Conservation (phyloP, 2,329 filamentous ascomycete genomes). For the Neurospora sp. region DNA sequence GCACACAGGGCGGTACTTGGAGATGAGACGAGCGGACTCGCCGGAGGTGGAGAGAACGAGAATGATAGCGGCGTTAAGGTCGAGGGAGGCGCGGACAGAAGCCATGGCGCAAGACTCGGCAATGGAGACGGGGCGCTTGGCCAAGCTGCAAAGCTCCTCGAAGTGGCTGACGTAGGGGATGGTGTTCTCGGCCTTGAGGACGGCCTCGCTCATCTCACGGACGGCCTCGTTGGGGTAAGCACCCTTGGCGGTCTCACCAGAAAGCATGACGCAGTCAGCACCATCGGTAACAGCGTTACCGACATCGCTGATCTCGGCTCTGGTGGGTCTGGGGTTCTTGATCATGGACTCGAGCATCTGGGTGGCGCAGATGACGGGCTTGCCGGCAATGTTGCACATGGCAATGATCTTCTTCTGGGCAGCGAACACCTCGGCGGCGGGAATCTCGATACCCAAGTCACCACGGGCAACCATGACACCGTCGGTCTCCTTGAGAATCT, state of each 20-base stretch:
- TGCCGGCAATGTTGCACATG: slow-evolving; percentile 99
- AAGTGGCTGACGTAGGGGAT: slow-evolving; percentile 96
- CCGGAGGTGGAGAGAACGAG: slow-evolving; percentile 93
- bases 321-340: slow-evolving; percentile 96
- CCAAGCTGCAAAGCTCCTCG: slow-evolving; percentile 82
- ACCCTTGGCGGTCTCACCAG: slow-evolving; percentile 97
- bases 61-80: slow-evolving; percentile 93
- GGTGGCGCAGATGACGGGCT: slow-evolving; percentile 96
- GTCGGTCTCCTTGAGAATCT: slow-evolving; percentile 92
- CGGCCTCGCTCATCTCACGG: slow-evolving; percentile 96
- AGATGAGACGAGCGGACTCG: slow-evolving; percentile 85
- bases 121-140: slow-evolving; percentile 74
- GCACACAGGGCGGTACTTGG: slow-evolving; percentile 98
- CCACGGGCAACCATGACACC: slow-evolving; percentile 99
- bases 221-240: slow-evolving; percentile 88
- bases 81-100: slow-evolving; percentile 87
- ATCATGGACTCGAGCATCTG: slow-evolving; percentile 99
- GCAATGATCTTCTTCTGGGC: slow-evolving; percentile 99
- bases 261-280: slow-evolving; percentile 99
- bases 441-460: slow-evolving; percentile 97
- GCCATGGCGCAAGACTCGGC: slow-evolving; percentile 96
- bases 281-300: slow-evolving; percentile 97
- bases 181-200: slow-evolving; percentile 90
- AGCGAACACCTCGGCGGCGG: slow-evolving; percentile 95
- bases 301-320: slow-evolving; percentile 96